A percentile compares a stretch with the other conserved stretches of the same genome.
Evolutionary conservation across 1,139 yeast genomes (phyloP).

Genomic region (Yamadazyma sp.): DNA sequence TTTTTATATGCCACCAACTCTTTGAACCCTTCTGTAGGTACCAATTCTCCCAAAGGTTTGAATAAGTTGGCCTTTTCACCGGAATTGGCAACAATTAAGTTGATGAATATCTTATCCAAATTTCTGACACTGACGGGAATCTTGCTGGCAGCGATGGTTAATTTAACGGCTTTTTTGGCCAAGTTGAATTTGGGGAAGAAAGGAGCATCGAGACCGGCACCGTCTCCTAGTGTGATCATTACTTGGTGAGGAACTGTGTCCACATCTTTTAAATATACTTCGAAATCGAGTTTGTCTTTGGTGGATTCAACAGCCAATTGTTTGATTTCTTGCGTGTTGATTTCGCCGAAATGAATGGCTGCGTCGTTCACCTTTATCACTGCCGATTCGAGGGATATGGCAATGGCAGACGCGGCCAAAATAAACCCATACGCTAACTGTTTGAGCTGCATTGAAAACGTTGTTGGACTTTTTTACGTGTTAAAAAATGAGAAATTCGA

Average conservation of each 20-base stretch:
- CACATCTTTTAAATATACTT: conserved; percentile 26
- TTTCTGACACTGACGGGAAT: conserved; percentile 41
- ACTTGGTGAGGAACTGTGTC: conserved; percentile 31
- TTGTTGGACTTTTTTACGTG: conserved; percentile 6
- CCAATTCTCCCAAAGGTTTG: conserved; percentile 32
- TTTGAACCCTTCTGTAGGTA: conserved; percentile 32
- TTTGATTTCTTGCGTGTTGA: conserved; percentile 36
- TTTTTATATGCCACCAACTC: conserved; percentile 28
- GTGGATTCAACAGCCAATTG: conserved; percentile 30
- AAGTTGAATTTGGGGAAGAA: conserved; percentile 24
- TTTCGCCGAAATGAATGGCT: conserved; percentile 33
- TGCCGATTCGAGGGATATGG: conserved; percentile 31
- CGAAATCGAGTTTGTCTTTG: conserved; percentile 33
- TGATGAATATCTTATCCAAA: conserved; percentile 31
- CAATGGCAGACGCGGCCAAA: conserved; percentile 13
- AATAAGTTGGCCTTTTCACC: conserved; percentile 22
- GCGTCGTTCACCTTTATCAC: conserved; percentile 26
- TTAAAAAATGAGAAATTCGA: not conserved
- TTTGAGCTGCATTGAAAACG: conserved; percentile 5
- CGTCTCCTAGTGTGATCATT: conserved; percentile 26
- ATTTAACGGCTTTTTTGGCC: conserved; percentile 20
- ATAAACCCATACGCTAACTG: conserved; percentile 4
- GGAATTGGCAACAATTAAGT: conserved; percentile 34
- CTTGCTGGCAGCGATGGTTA: conserved; percentile 29
- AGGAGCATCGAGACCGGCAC: conserved; percentile 25